Evolutionary conservation across 2,329 filamentous ascomycete genomes (phyloP).

Genomic region (Sordariomycetes sp.): DNA sequence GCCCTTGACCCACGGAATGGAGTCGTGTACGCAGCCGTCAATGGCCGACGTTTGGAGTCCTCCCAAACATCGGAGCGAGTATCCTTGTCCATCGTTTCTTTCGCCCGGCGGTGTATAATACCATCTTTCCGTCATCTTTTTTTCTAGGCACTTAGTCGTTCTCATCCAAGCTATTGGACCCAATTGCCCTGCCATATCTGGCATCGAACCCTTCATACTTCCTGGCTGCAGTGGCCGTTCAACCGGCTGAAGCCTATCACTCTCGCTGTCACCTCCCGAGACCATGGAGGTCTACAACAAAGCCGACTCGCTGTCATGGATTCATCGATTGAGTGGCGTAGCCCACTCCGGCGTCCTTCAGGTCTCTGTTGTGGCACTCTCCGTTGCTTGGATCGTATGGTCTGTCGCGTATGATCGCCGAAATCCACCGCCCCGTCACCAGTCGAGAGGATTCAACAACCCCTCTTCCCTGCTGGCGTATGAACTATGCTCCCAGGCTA

Average conservation of each 20-base stretch:
- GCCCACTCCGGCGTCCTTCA: not conserved
- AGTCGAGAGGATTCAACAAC: not conserved
- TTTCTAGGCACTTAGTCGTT: not conserved
- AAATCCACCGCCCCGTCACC: not conserved
- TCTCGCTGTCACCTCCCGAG: not conserved
- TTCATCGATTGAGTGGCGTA: not conserved
- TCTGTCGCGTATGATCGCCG: not conserved
- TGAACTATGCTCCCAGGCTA: conserved; percentile 27
- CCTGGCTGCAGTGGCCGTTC: not conserved
- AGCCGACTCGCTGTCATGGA: not conserved
- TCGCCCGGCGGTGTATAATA: too few relatives aligned
- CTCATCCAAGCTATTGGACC: not conserved
- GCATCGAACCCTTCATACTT: not conserved
- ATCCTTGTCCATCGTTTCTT: too few relatives aligned
- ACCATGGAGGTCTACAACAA: not conserved
- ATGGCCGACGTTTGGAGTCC: too few relatives aligned
- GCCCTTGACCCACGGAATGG: too few relatives aligned
- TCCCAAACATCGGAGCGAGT: too few relatives aligned
- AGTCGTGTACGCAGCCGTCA: too few relatives aligned
- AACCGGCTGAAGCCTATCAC: not conserved
- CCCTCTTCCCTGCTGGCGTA: conserved; percentile 16
- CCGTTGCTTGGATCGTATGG: not conserved
- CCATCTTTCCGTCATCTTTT: too few relatives aligned
- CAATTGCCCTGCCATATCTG: not conserved
- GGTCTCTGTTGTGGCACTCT: not conserved